Evolutionary conservation across 345 rosid species (phyloP).

Genomic region (Dovyalis caffra): DNA sequence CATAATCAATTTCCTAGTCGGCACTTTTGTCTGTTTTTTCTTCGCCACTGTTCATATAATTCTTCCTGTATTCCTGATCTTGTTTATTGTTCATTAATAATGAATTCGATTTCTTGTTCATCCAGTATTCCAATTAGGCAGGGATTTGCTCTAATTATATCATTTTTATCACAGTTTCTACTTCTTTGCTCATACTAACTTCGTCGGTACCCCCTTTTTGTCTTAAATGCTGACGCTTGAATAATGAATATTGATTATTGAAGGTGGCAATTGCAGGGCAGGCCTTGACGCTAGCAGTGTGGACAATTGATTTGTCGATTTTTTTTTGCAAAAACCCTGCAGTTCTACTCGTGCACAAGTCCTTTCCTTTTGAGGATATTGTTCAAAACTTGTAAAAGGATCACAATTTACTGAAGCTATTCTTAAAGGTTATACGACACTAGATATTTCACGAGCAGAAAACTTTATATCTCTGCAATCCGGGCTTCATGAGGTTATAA

Average conservation of each 20-base stretch:
- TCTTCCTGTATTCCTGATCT: slow-evolving; percentile 16
- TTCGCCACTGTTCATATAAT: slow-evolving; percentile 12
- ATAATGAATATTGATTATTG: neutral
- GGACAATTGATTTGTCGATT: neutral
- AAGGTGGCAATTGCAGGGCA: neutral
- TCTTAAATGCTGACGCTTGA: no score
- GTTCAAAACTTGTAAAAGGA: neutral
- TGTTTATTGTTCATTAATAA: slow-evolving; percentile 15
- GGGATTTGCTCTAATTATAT: neutral
- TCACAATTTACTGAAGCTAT: neutral
- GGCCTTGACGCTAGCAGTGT: neutral
- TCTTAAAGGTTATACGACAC: neutral
- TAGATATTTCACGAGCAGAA: neutral
- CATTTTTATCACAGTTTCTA: neutral
- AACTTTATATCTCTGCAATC: no score
- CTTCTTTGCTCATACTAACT: neutral
- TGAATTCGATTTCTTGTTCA: slow-evolving; percentile 21
- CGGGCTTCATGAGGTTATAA: no score
- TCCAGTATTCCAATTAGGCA: slow-evolving; percentile 9
- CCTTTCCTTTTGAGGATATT: neutral
- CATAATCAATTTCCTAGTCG: slow-evolving; percentile 16
- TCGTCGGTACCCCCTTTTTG: no score
- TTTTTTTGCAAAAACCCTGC: neutral
- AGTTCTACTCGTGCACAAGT: neutral
- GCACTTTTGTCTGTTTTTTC: slow-evolving; percentile 12